Conservation (phyloP, 2,329 filamentous ascomycete genomes). For the Stachybotrys echinatus region DNA sequence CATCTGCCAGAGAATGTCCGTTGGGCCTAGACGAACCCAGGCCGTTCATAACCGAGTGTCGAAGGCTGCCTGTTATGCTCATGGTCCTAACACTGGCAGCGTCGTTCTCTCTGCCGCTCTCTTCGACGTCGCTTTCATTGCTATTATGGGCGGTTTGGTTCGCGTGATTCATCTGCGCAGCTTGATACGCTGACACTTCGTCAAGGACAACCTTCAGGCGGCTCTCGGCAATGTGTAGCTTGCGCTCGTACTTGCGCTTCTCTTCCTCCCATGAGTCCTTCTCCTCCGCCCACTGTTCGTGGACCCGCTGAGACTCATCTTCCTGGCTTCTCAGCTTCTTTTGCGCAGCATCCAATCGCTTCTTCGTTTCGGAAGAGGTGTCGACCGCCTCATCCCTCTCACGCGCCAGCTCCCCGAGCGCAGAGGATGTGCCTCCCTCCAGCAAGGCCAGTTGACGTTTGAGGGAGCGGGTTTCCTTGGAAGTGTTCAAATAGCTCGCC, state of each 20-base stretch:
- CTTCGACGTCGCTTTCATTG: slow-evolving; percentile 55
- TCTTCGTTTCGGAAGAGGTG: slow-evolving; percentile 64
- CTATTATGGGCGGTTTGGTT: slow-evolving; percentile 28
- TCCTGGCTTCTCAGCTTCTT: slow-evolving; percentile 76
- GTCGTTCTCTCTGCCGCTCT: slow-evolving; percentile 61
- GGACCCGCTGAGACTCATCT: slow-evolving; percentile 73
- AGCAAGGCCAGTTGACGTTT: slow-evolving; percentile 83
- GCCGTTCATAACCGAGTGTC: slow-evolving; percentile 66
- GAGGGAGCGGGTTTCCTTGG: slow-evolving; percentile 72
- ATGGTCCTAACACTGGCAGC: slow-evolving; percentile 65
- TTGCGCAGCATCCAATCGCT: slow-evolving; percentile 70
- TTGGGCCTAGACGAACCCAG: slow-evolving; percentile 50
- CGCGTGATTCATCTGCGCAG: slow-evolving; percentile 38
- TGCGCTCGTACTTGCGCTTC: slow-evolving; percentile 74
- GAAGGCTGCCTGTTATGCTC: slow-evolving; percentile 67
- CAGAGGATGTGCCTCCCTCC: slow-evolving; percentile 83
- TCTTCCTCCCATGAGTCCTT: slow-evolving; percentile 82
- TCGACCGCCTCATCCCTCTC: slow-evolving; percentile 84
- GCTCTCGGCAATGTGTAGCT: slow-evolving; percentile 83
- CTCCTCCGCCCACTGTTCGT: slow-evolving; percentile 78
- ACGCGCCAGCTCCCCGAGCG: slow-evolving; percentile 73
- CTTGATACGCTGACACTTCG: slow-evolving; percentile 72
- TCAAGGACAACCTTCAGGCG: slow-evolving; percentile 79
- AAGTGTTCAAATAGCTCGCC: slow-evolving; percentile 53
- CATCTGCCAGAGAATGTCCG: slow-evolving; percentile 80